Evolutionary conservation across 2,329 filamentous ascomycete species (phyloP), one percentile per base, ranked within the genome.

Genomic region (Exserohilum turcica): DNA sequence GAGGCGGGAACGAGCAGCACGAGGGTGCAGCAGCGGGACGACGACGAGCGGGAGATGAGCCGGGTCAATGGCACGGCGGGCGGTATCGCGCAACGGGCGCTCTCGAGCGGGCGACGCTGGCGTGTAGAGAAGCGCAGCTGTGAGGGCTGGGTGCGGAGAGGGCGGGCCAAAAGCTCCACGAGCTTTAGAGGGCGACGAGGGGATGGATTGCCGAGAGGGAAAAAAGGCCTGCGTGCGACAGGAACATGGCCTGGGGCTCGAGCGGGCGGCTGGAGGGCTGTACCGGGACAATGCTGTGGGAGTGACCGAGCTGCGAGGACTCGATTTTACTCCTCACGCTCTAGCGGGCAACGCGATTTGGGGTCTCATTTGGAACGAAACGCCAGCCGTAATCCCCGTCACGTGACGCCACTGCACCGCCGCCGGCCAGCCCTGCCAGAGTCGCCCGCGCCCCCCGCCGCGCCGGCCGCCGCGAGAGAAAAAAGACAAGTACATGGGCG

Each of bases 91-190:
- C 60, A 59, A 60, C 55, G 54, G 44, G 33, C 21, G 44, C 48
- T 21, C 15, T 51, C 47, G 39, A 33, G 54, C 43, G 46, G 48
- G 48, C 53, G 54, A 48, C 57, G 61, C 53, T 48, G 53, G 57
- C 47, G 56, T 50, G 59, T 54, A 57, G 43, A 54, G 56, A 60
- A 63, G 68, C 60, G 60, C 57, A 57, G 61, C 52, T 55, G 68
- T 56, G 64, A 64, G 62, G 67, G 56, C 58, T 58, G 66, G 21
- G 59, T 66, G 70, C 67, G 70, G 67, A 70, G 70, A 67, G 58
- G 57, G 68, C 68, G 65, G 66, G 70, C 67, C 68, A 70, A 70
- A 72, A 69, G 68, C 65, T 70, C 61, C 54, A 55, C 56, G 62
- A 72, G 71, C 70, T 74, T 72, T 61, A 74, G 58, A 74, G 71